Evolutionary conservation across 1,284 basidiomycete species (phyloP).

Genomic region (Apiotrichum laibachii): DNA sequence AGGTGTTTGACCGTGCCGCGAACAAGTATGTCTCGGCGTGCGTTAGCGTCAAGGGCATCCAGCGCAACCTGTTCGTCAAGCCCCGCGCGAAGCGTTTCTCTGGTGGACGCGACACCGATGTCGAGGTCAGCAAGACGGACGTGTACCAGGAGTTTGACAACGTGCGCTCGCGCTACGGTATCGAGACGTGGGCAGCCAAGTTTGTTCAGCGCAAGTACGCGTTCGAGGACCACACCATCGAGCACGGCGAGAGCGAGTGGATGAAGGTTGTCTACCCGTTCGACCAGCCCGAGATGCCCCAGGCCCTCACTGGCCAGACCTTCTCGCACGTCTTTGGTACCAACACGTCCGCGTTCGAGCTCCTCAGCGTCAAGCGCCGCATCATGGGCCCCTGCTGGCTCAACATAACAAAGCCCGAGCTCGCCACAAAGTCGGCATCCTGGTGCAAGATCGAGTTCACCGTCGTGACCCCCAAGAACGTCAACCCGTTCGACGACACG

Average conservation of each 20-base stretch:
- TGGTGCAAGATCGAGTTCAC: slow-evolving; percentile 96
- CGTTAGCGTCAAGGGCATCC: slow-evolving; percentile 76
- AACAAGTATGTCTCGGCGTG: slow-evolving; percentile 79
- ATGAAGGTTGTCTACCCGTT: slow-evolving; percentile 88
- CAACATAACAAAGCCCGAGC: slow-evolving; percentile 68
- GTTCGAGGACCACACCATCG: slow-evolving; percentile 82
- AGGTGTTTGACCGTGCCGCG: slow-evolving; percentile 72
- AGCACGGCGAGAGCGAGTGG: slow-evolving; percentile 78
- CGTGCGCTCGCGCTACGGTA: slow-evolving; percentile 67
- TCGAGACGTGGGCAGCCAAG: slow-evolving; percentile 75
- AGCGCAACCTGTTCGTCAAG: slow-evolving; percentile 92
- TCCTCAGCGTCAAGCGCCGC: slow-evolving; percentile 91
- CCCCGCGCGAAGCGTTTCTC: slow-evolving; percentile 67
- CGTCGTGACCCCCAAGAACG: slow-evolving; percentile 79
- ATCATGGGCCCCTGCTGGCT: slow-evolving; percentile 99
- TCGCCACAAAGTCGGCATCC: slow-evolving; percentile 76
- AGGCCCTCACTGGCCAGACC: slow-evolving; percentile 71
- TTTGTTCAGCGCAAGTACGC: slow-evolving; percentile 90
- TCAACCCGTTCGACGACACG: slow-evolving; percentile 75
- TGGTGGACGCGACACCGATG: slow-evolving; percentile 68
- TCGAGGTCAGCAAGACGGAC: slow-evolving; percentile 65
- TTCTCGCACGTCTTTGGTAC: slow-evolving; percentile 90
- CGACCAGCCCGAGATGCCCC: slow-evolving; percentile 67
- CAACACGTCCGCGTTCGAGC: slow-evolving; percentile 87
- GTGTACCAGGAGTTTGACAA: slow-evolving; percentile 83